Percentiles rank a stretch among this genome's conserved stretches.
These are phyloP conservation scores for Naematelia encephala DNA, from an alignment of 768 basidiomycete genomes.

Conservation along the genomic window DNA sequence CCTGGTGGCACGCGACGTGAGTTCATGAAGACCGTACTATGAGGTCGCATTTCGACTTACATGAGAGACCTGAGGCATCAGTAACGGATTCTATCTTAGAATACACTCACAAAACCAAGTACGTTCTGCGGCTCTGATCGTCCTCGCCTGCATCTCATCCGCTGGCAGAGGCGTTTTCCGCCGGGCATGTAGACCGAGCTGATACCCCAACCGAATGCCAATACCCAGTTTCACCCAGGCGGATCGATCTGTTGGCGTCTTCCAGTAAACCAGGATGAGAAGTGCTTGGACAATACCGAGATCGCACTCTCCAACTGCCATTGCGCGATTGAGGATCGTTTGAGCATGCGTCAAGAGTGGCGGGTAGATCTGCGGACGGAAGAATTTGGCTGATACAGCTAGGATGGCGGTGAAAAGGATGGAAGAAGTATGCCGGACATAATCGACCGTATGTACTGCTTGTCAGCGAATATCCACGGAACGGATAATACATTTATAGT, in stretches of 20 bases:
- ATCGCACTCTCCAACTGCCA: conserved; percentile 13
- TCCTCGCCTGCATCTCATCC: not conserved
- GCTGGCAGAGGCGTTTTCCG: not conserved
- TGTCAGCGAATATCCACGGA: not conserved
- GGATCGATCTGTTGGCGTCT: conserved; percentile 16
- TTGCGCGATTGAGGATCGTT: conserved; percentile 12
- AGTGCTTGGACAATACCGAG: conserved; percentile 17
- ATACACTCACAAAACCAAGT: conserved; percentile 4
- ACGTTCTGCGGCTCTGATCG: not conserved
- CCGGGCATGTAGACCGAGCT: conserved; percentile 10
- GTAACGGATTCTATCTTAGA: not conserved
- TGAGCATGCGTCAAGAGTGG: conserved; percentile 15
- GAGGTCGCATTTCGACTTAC: not conserved
- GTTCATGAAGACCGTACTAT: too few species aligned
- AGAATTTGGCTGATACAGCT: conserved; percentile 20
- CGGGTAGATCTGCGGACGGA: conserved; percentile 9
- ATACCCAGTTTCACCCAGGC: conserved; percentile 27
- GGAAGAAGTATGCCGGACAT: conserved; percentile 11
- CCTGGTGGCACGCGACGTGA: too few species aligned
- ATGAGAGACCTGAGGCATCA: not conserved
- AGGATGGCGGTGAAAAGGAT: conserved; percentile 21
- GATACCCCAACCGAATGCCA: conserved; percentile 19
- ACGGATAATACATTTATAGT: conserved; percentile 1
- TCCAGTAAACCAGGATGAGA: conserved; percentile 21
- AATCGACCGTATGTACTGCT: conserved; percentile 21